A percentile compares a stretch with the other conserved stretches of the same genome.
Conservation (phyloP, 805 yeast genomes). For the Starmerella tilneyi region DNA sequence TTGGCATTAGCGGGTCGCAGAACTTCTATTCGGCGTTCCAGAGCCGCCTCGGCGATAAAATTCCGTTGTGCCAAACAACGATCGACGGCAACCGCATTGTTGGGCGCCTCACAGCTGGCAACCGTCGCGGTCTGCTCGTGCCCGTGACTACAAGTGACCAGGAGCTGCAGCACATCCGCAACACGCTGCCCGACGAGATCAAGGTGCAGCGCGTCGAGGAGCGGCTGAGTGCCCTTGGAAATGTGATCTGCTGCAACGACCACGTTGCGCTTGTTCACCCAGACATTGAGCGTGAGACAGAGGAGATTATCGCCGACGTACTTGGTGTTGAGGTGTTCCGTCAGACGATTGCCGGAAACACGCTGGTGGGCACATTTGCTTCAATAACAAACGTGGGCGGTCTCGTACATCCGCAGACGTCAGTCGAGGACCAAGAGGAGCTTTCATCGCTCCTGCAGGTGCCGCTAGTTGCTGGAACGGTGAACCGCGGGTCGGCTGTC, state of each 20-base stretch:
- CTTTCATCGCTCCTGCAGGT: conserved; percentile 89
- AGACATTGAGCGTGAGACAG: conserved; percentile 97
- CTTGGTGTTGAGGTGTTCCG: conserved; percentile 98
- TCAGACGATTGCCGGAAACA: conserved; percentile 97
- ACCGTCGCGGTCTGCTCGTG: conserved; percentile 91
- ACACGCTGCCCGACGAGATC: conserved; percentile 88
- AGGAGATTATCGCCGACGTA: conserved; percentile 94
- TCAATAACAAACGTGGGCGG: conserved; percentile 95
- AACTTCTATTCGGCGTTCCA: conserved; percentile 82
- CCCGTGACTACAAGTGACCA: conserved; percentile 98
- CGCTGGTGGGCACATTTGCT: conserved; percentile 93
- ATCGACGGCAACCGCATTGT: conserved; percentile 97
- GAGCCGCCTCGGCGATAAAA: conserved; percentile 91
- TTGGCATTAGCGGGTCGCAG: conserved; percentile 92
- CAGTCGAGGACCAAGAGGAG: conserved; percentile 97
- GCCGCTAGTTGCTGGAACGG: conserved; percentile 97
- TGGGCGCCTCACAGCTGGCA: conserved; percentile 97
- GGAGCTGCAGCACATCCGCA: conserved; percentile 93
- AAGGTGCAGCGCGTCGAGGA: conserved; percentile 97
- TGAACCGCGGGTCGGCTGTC: conserved; percentile 93
- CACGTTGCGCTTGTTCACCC: conserved; percentile 99
- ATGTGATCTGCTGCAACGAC: conserved; percentile 96
- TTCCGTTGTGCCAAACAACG: conserved; percentile 94
- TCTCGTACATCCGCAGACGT: conserved; percentile 93
- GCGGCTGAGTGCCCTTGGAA: conserved; percentile 91